These are phyloP conservation scores for Noccaea bulbosa DNA, from an alignment of 345 rosid species.

Conservation along the genomic window DNA sequence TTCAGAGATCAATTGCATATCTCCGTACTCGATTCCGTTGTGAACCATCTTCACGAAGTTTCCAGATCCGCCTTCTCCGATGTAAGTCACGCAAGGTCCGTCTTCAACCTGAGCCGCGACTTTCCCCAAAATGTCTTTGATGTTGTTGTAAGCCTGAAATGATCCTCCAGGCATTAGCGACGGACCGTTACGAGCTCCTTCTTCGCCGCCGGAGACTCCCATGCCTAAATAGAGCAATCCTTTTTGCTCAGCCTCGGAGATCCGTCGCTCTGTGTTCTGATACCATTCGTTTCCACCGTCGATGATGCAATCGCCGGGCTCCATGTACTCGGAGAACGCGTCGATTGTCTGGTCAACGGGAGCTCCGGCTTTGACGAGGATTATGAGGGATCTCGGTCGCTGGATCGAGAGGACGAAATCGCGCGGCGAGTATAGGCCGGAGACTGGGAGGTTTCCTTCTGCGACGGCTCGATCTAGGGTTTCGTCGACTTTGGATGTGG, in stretches of 20 bases:
- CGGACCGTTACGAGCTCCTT: conserved; percentile 91
- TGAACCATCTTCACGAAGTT: conserved; percentile 98
- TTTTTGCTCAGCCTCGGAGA: conserved; percentile 57
- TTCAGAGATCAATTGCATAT: conserved; percentile 93
- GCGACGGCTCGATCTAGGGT: conserved; percentile 68
- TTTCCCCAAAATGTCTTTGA: conserved; percentile 66
- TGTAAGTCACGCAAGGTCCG: conserved; percentile 96
- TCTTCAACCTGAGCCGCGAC: conserved; percentile 98
- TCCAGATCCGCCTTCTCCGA: conserved; percentile 97
- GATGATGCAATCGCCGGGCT: conserved; percentile 83
- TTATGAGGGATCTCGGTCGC: conserved; percentile 87
- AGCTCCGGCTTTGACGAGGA: conserved; percentile 92
- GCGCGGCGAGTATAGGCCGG: conserved; percentile 74
- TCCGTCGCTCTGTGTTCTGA: conserved; percentile 85
- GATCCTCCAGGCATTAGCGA: conserved; percentile 98
- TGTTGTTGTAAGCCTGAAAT: conserved; percentile 67
- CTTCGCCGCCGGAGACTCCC: conserved; percentile 99
- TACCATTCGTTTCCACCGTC: conserved; percentile 99
- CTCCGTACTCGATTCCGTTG: conserved; percentile 99
- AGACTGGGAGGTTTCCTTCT: conserved; percentile 78
- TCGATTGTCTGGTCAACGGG: conserved; percentile 95
- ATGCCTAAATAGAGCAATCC: conserved; percentile 84
- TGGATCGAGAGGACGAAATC: conserved; percentile 90
- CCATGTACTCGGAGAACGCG: conserved; percentile 74
- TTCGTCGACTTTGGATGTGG: conserved; percentile 87